Percentiles rank a stretch among this genome's conserved stretches.
phyloP scores from a whole-genome alignment of 2,329 filamentous ascomycete genomes.

The Hymenoscyphus fraxineus region DNA sequence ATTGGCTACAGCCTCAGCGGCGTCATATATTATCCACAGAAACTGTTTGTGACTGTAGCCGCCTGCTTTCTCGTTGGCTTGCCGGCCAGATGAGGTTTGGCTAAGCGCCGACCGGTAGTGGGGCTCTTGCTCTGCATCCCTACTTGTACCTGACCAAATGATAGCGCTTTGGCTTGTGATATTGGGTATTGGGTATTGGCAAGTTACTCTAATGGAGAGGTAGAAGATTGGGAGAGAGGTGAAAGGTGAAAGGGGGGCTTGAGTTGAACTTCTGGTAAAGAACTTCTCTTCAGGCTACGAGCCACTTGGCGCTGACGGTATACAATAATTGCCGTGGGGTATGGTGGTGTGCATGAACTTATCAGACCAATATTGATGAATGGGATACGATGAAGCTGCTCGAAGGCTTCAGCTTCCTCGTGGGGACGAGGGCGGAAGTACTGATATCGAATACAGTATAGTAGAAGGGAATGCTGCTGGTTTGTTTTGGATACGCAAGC shows the following conservation, averaged over 20 bases:
- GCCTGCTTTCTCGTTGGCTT: not conserved
- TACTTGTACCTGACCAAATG: not conserved
- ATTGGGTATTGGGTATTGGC: not conserved
- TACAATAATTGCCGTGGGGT: not conserved
- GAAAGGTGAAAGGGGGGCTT: not conserved
- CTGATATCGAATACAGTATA: no score
- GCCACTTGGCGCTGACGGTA: conserved; percentile 1
- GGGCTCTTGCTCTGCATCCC: not conserved
- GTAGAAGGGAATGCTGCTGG: no score
- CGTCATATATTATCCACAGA: not conserved
- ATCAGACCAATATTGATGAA: not conserved
- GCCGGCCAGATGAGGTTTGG: not conserved
- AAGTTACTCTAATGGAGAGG: not conserved
- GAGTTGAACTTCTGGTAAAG: not conserved
- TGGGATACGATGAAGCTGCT: not conserved
- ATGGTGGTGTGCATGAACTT: not conserved
- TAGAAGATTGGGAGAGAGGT: not conserved
- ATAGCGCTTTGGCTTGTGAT: not conserved
- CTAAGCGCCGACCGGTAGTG: not conserved
- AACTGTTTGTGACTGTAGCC: conserved; percentile 1
- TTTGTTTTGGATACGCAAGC: no score
- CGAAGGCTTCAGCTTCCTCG: not conserved
- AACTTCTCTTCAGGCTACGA: not conserved
- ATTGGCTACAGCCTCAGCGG: not conserved
- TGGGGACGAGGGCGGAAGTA: not conserved